Conservation (phyloP, 495 filamentous ascomycete genomes). For the Geoglossum glabrum region DNA sequence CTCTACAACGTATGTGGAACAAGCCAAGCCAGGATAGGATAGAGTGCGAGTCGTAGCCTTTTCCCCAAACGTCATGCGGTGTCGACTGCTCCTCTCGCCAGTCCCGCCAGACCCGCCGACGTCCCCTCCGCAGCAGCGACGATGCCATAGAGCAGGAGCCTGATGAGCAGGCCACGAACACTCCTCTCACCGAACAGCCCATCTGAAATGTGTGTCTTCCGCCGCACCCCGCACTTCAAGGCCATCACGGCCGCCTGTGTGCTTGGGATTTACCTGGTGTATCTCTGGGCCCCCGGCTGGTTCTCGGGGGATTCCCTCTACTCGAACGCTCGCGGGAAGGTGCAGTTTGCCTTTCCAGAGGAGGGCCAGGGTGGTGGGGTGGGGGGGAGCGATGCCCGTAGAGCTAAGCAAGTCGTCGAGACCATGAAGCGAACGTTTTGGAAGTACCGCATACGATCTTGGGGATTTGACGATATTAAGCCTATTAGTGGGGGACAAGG, state of each 20-base stretch:
- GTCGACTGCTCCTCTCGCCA: no score
- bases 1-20: no score
- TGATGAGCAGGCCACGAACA: no score
- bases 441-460: slow-evolving; percentile 13
- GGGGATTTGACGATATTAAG: slow-evolving; percentile 16
- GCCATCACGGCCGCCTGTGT: neutral
- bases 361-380: neutral
- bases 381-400: slow-evolving; percentile 8
- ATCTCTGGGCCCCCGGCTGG: neutral
- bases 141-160: no score
- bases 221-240: neutral
- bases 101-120: no score
- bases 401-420: slow-evolving; percentile 9
- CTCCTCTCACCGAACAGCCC: neutral
- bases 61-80: no score
- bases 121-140: no score
- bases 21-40: no score
- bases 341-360: neutral
- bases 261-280: neutral
- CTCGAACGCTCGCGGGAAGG: neutral
- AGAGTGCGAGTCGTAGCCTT: no score
- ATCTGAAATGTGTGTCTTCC: neutral
- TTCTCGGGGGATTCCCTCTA: neutral
- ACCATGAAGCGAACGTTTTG: slow-evolving; percentile 17
- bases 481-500: slow-evolving; percentile 12